These are phyloP conservation scores for Gossypium gossypioides DNA, from an alignment of 441 rosid species.

Conservation along the genomic window DNA sequence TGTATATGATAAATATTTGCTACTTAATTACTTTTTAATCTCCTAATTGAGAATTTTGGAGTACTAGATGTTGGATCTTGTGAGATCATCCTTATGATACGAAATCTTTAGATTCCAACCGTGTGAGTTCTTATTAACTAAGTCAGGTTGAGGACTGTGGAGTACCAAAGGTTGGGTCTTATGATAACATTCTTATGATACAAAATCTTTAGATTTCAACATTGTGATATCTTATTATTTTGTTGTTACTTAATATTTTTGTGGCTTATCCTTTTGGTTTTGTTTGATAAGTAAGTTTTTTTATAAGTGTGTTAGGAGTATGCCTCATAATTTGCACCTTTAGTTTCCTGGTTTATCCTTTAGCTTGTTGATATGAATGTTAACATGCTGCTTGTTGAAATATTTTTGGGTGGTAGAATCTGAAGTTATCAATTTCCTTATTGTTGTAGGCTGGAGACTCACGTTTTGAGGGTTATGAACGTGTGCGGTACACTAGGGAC, in stretches of 20 bases:
- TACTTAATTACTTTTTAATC: not conserved
- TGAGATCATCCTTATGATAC: no score
- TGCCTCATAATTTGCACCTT: not conserved
- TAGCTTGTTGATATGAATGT: not conserved
- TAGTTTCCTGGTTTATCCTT: not conserved
- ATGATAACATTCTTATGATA: not conserved
- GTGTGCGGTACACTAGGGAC: conserved; percentile 50
- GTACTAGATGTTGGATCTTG: no score
- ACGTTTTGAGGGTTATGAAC: conserved; percentile 47
- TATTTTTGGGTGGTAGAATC: conserved; percentile 8
- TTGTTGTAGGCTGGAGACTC: conserved; percentile 55
- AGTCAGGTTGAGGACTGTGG: not conserved
- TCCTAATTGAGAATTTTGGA: not conserved
- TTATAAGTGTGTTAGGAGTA: not conserved
- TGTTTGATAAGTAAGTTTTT: not conserved
- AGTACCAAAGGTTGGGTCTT: not conserved
- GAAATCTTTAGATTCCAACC: no score
- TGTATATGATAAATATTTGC: not conserved
- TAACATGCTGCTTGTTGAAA: not conserved
- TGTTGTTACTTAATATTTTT: not conserved
- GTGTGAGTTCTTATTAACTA: not conserved
- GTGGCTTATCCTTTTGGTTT: not conserved
- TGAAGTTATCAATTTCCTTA: conserved; percentile 10
- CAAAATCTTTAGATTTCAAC: not conserved
- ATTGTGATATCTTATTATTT: not conserved